These are phyloP conservation scores for Capsella bursapastoris DNA, from an alignment of 345 rosid genomes.

Conservation along the genomic window DNA sequence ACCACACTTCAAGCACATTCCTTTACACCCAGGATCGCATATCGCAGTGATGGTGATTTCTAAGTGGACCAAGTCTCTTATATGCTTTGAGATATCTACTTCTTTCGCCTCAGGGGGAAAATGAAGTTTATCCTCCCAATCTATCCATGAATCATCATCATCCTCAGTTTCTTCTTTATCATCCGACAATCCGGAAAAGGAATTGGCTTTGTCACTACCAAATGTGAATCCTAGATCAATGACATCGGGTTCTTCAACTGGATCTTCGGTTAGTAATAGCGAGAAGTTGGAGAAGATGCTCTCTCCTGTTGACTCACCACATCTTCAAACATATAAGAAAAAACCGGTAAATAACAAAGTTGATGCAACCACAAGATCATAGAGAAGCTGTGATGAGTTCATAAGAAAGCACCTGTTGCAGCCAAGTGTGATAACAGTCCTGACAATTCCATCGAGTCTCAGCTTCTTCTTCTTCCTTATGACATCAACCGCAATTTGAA, in stretches of 20 bases:
- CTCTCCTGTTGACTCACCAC: slow-evolving; percentile 75
- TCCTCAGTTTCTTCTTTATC: slow-evolving; percentile 51
- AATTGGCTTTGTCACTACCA: slow-evolving; percentile 45
- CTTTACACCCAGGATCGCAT: slow-evolving; percentile 78
- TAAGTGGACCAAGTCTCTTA: slow-evolving; percentile 81
- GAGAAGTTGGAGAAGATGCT: slow-evolving; percentile 79
- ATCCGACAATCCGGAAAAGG: slow-evolving; percentile 30
- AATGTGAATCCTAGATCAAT: slow-evolving; percentile 58
- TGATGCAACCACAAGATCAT: slow-evolving; percentile 6
- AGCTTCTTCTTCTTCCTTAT: slow-evolving; percentile 71
- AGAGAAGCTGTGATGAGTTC: slow-evolving; percentile 3
- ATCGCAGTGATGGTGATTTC: slow-evolving; percentile 70
- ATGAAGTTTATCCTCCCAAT: slow-evolving; percentile 81
- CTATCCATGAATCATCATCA: slow-evolving; percentile 56
- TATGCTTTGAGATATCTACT: slow-evolving; percentile 80
- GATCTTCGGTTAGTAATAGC: slow-evolving; percentile 67
- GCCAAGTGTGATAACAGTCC: slow-evolving; percentile 74
- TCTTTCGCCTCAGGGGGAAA: slow-evolving; percentile 71
- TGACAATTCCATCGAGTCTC: slow-evolving; percentile 91
- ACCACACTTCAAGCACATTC: slow-evolving; percentile 80
- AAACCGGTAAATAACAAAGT: background rate
- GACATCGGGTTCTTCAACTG: slow-evolving; percentile 70
- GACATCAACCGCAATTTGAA: slow-evolving; percentile 84
- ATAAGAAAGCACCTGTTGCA: slow-evolving; percentile 72
- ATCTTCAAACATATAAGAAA: slow-evolving; percentile 52